Evolutionary conservation across 169 alveolate genomes (phyloP), one percentile per base, ranked within the genome.

Genomic region (Cryptosporidium ubiquitum): DNA sequence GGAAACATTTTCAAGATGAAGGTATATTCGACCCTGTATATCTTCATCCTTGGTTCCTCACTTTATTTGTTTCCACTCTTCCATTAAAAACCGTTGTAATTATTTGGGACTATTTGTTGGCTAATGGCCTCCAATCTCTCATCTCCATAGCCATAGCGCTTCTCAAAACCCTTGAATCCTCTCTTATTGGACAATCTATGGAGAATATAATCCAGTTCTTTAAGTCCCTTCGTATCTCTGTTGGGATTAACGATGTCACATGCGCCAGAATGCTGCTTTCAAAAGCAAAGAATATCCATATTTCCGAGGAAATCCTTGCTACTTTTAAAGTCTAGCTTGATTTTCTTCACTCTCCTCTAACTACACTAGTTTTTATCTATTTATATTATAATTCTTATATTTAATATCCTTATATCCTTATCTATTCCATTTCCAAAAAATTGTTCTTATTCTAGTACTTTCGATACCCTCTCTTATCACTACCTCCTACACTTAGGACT

Each of bases 21-120:
- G 95, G 92, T 33, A 93, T 93, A 1, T 91, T 92, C 47, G 94
- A 86, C 52, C 92, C 95, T 7, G 94, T 93, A 33, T 93, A 91
- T 66, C 86, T 93, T 14, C 94, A 93, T 61, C 95, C 93, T 42
- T 93, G 95, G 95, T 93, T 93, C 58, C 71, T 93, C 5, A 93
- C 95, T 2, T 39, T 93, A 86, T 93, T 93, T 70, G 95, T 92
- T 33, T 92, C 93, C 14, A 92, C 92, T 29, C 85, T 93, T 29
- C 95, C 95, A 16, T 84, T 93, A 23, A 84, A 94, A 52, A 92
- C 95, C 18, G 95, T 93, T 23, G 94, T 93, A 14, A 74, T 93
- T 57, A 70, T 93, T 5, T 93, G 95, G 95, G 95, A 93, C 66
- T 92, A 92, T 84, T 84, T 93, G 16, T 9, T 79, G 5, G 74